Evolutionary conservation across 2,329 filamentous ascomycete species (phyloP).

Genomic region (Coleophoma crateriformis): DNA sequence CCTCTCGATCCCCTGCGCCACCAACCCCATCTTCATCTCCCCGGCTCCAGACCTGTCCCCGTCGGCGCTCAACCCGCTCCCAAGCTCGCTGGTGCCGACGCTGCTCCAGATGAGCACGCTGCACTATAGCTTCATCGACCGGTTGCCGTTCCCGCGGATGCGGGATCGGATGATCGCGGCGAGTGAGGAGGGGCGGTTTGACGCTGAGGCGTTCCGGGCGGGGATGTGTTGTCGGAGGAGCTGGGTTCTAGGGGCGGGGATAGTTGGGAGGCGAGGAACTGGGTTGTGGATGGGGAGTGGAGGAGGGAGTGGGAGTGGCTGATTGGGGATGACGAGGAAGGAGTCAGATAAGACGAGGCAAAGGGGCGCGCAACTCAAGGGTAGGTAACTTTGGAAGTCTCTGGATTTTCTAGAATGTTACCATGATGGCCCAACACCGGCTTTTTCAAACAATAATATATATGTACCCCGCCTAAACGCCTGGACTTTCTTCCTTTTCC

Average conservation of each 20-base stretch:
- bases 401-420: too few species aligned
- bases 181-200: neutral
- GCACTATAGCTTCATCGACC: neutral
- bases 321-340: neutral
- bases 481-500: too few species aligned
- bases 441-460: too few species aligned
- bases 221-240: neutral
- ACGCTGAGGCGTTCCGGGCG: neutral
- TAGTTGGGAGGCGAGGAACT: neutral
- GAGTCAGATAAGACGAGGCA: neutral
- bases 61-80: neutral
- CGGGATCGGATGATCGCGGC: neutral
- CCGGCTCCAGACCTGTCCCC: neutral
- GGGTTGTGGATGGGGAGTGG: neutral
- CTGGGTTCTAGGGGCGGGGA: neutral
- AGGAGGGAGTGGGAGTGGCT: neutral
- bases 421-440: too few species aligned
- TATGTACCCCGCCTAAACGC: too few species aligned
- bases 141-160: neutral
- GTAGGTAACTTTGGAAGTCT: too few species aligned
- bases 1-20: neutral
- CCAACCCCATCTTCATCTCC: neutral
- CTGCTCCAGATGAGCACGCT: neutral
- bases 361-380: too few species aligned
- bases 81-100: neutral